Evolutionary conservation across 768 basidiomycete genomes (phyloP), one percentile per base, ranked within the genome.

Genomic region (Amyloporia xantha): DNA sequence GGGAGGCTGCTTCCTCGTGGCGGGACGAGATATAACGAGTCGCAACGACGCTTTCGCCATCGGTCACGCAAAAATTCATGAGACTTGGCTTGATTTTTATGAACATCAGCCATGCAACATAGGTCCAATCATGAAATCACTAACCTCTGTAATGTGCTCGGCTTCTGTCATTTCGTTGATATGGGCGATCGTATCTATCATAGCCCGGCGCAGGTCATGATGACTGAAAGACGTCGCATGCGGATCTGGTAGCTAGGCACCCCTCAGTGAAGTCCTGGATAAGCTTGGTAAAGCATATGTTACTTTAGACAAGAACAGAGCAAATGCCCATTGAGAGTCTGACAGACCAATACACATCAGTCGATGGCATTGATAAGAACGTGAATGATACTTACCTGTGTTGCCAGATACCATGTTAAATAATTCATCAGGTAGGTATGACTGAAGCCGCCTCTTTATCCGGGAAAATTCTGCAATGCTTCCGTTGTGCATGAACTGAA

Each of bases 311-410:
- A 98, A 67, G 64, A 94, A 88, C 44, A 95, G 68, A 6, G 90
- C 93, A 62, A 98, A 99, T 4, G 91, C 86, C 93, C 94, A 97
- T 72, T 99, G 94, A 3, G 91, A 94, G 67, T 99, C 95, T 86
- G 54, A 5, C 9, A 26, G n/a, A n/a, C n/a, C n/a, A 20, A 36
- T 25, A 37, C 25, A 47, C 25, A 19, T 50, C 20, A 49, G 41
- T 19, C 10, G 23, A 44, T 35, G 25, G 33, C 26, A 41, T 48
- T 38, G 38, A 46, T 23, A 40, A 27, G 20, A 23, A 27, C 36
- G 21, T 42, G 44, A 38, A 24, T 30, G 28, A 25, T 26, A 56
- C 71, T 46, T 51, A 86, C 90, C 91, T 23, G 96, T 98, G 60
- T 97, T 94, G 47, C 96, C 96, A 49, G 87, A 83, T 1, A 94